These are phyloP conservation scores for Suillus decipiens DNA, from an alignment of 768 basidiomycete species.

Conservation along the genomic window DNA sequence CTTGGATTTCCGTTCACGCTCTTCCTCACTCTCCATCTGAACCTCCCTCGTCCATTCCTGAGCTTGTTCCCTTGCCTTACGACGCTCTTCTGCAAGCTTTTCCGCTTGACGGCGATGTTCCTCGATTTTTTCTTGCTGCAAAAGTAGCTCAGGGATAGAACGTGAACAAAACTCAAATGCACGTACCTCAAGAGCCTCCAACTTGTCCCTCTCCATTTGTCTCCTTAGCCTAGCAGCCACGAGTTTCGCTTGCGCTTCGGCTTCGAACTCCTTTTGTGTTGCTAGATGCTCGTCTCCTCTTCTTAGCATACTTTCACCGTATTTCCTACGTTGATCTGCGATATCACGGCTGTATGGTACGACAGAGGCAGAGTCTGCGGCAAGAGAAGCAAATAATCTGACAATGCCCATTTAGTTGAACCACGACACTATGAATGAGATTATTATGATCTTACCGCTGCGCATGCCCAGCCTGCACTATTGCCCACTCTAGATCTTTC, in stretches of 20 bases:
- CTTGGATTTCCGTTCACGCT: slow-evolving; percentile 65
- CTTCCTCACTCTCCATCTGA: slow-evolving; percentile 73
- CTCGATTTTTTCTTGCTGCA: slow-evolving; percentile 61
- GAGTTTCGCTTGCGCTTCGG: slow-evolving; percentile 68
- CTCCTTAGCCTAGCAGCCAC: slow-evolving; percentile 77
- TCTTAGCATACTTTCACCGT: slow-evolving; percentile 84
- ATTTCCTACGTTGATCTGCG: slow-evolving; percentile 86
- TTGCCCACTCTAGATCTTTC: slow-evolving; percentile 74
- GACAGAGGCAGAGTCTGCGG: slow-evolving; percentile 63
- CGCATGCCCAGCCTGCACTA: slow-evolving; percentile 81
- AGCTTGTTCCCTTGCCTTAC: slow-evolving; percentile 74
- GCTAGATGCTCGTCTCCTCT: slow-evolving; percentile 79
- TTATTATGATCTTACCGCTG: slow-evolving; percentile 74
- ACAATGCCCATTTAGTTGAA: slow-evolving; percentile 3
- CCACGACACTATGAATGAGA: background rate
- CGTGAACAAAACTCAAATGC: slow-evolving; percentile 7
- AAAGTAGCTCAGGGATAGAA: background rate
- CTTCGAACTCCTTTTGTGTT: slow-evolving; percentile 71
- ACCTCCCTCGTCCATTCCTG: slow-evolving; percentile 74
- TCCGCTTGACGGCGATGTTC: slow-evolving; percentile 70
- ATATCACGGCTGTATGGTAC: slow-evolving; percentile 87
- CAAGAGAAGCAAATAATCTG: slow-evolving; percentile 84
- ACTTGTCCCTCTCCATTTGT: slow-evolving; percentile 74
- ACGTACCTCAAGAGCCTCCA: slow-evolving; percentile 67
- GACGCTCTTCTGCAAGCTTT: slow-evolving; percentile 78